These are phyloP conservation scores for Elaeis oleifera DNA, from an alignment of 202 grass and related monocot species.

Conservation along the genomic window DNA sequence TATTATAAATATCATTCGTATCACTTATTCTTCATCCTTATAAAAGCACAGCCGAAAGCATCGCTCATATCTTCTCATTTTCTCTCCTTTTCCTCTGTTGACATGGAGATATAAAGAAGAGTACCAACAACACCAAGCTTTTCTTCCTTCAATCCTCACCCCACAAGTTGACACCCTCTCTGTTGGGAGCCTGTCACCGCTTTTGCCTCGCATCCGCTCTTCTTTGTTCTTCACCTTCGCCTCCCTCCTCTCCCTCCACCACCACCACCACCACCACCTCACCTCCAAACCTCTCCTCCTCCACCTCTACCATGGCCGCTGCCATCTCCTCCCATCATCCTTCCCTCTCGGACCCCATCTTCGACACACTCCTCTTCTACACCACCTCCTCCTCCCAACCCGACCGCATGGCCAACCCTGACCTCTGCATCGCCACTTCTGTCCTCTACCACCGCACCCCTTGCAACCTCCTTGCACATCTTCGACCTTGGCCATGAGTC, in stretches of 20 bases:
- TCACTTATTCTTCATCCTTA: too few species aligned
- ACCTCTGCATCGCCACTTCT: constrained; percentile 54
- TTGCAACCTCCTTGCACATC: constrained; percentile 73
- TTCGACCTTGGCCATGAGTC: constrained; percentile 86
- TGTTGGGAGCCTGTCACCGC: not conserved
- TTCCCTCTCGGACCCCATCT: constrained; percentile 43
- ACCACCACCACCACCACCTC: not conserved
- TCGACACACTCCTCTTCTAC: constrained; percentile 72
- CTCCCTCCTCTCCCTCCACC: constrained; percentile 2
- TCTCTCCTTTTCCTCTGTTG: too few species aligned
- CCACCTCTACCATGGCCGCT: not conserved
- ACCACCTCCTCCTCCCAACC: constrained; percentile 42
- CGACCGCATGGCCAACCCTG: constrained; percentile 48
- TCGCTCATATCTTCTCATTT: too few species aligned
- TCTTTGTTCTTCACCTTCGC: constrained; percentile 3
- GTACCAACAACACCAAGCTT: too few species aligned
- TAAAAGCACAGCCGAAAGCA: too few species aligned
- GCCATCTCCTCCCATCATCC: not conserved
- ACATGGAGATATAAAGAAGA: too few species aligned
- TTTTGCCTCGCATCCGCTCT: too few species aligned
- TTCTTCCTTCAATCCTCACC: too few species aligned
- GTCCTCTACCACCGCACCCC: constrained; percentile 48
- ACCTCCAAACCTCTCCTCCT: constrained; percentile 3
- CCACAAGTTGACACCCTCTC: too few species aligned
- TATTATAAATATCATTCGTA: too few species aligned